Evolutionary conservation across 108 stramenopile species (phyloP).

Genomic region (Cyclotella baltica): DNA sequence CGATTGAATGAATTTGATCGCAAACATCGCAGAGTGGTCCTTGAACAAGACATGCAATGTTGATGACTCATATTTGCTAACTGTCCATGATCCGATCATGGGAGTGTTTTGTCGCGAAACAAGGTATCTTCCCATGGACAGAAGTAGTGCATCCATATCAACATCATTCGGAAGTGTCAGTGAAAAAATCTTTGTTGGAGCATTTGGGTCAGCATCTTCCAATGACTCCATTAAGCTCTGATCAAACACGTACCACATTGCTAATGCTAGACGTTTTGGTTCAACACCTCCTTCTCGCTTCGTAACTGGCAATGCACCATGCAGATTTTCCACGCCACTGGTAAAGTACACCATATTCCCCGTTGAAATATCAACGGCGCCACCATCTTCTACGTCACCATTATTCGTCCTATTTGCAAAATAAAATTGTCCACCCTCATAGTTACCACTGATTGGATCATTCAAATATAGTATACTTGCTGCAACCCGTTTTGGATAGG

Average conservation of each 20-base stretch:
- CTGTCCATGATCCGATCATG: slow-evolving; percentile 58
- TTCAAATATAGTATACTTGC: slow-evolving; percentile 50
- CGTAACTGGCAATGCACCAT: slow-evolving; percentile 50
- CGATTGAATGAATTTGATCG: slow-evolving; percentile 27
- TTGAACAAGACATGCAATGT: slow-evolving; percentile 36
- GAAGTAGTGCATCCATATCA: slow-evolving; percentile 1
- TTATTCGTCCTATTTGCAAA: slow-evolving; percentile 39
- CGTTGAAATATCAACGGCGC: slow-evolving; percentile 8
- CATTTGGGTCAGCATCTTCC: slow-evolving; percentile 18
- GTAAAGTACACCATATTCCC: slow-evolving; percentile 56
- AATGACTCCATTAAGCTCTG: slow-evolving; percentile 29
- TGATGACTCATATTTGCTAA: slow-evolving; percentile 25
- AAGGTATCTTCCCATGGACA: slow-evolving; percentile 60
- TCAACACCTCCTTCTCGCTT: neutral
- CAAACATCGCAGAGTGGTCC: slow-evolving; percentile 51
- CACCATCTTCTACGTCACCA: slow-evolving; percentile 32
- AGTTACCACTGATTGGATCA: slow-evolving; percentile 33
- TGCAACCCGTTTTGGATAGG: slow-evolving; percentile 40
- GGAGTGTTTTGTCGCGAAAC: slow-evolving; percentile 66
- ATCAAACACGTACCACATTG: slow-evolving; percentile 56
- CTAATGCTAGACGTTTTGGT: slow-evolving; percentile 44
- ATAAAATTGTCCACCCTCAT: slow-evolving; percentile 39
- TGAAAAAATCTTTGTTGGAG: slow-evolving; percentile 37
- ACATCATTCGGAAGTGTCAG: slow-evolving; percentile 28
- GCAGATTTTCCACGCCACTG: slow-evolving; percentile 53